Conservation (phyloP, 306 rosid species). For the Vicia faba region DNA sequence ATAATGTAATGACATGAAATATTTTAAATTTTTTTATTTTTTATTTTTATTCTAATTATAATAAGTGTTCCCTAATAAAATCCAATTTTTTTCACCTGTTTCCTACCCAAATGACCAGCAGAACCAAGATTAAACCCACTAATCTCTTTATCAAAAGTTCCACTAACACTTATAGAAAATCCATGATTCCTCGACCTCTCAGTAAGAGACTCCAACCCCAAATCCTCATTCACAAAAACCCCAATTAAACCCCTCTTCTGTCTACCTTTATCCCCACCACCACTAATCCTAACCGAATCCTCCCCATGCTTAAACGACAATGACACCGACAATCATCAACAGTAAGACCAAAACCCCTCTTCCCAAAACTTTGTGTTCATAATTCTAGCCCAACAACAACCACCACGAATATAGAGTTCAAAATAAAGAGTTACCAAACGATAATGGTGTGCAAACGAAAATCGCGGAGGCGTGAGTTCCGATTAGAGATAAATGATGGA, state of each 20-base stretch:
- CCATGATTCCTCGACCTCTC: constrained; percentile 63
- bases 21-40: too few species aligned
- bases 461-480: too few species aligned
- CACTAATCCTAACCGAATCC: constrained; percentile 40
- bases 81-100: constrained; percentile 34
- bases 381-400: too few species aligned
- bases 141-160: constrained; percentile 59
- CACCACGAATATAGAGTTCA: too few species aligned
- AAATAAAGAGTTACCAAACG: too few species aligned
- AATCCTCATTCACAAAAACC: constrained; percentile 53
- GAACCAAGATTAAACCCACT: constrained; percentile 67
- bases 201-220: constrained; percentile 56
- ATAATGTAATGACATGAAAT: too few species aligned
- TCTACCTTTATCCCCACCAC: constrained; percentile 41
- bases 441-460: too few species aligned
- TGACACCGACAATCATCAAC: constrained; percentile 66
- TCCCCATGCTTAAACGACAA: constrained; percentile 75
- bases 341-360: too few species aligned
- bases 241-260: constrained; percentile 49
- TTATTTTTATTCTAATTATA: too few species aligned
- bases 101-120: constrained; percentile 66
- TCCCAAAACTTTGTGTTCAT: too few species aligned
- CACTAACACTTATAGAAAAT: constrained; percentile 61
- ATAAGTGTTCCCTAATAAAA: too few species aligned
- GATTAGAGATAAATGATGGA: too few species aligned